phyloP scores from a whole-genome alignment of 2,329 filamentous ascomycete species.

The Nakataea oryzae region DNA sequence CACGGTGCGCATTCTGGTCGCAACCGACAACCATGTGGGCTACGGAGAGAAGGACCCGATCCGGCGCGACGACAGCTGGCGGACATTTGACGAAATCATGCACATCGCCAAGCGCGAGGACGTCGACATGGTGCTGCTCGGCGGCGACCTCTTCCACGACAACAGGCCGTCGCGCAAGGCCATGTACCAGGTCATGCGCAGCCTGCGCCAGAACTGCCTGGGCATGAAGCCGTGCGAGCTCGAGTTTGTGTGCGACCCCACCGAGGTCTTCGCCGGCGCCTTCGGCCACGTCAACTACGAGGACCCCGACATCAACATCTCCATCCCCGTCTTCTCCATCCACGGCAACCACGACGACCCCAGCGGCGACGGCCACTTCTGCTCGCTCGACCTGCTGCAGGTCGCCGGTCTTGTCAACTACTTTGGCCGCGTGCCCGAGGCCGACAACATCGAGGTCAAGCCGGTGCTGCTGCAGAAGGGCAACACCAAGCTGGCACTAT shows the following conservation, averaged over 20 bases:
- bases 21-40: constrained; percentile 96
- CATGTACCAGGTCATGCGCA: constrained; percentile 96
- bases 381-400: constrained; percentile 83
- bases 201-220: constrained; percentile 82
- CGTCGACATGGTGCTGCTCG: constrained; percentile 93
- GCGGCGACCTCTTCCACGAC: constrained; percentile 93
- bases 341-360: constrained; percentile 98
- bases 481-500: constrained; percentile 81
- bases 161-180: constrained; percentile 94
- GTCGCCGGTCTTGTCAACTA: constrained; percentile 91
- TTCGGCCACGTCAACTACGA: constrained; percentile 97
- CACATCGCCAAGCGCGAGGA: constrained; percentile 75
- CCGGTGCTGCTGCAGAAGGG: constrained; percentile 92
- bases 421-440: constrained; percentile 83
- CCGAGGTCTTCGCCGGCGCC: constrained; percentile 78
- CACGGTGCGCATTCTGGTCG: constrained; percentile 86
- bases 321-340: constrained; percentile 95
- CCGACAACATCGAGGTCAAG: constrained; percentile 87
- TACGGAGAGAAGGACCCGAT: constrained; percentile 89
- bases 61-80: constrained; percentile 96
- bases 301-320: constrained; percentile 92
- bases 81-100: constrained; percentile 92
- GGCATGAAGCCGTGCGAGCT: constrained; percentile 93
- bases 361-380: constrained; percentile 87
- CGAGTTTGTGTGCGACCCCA: constrained; percentile 88